A percentile compares a stretch with the other conserved stretches of the same genome.
phyloP scores from a whole-genome alignment of 441 rosid species.

The Erysimum pusillum region DNA sequence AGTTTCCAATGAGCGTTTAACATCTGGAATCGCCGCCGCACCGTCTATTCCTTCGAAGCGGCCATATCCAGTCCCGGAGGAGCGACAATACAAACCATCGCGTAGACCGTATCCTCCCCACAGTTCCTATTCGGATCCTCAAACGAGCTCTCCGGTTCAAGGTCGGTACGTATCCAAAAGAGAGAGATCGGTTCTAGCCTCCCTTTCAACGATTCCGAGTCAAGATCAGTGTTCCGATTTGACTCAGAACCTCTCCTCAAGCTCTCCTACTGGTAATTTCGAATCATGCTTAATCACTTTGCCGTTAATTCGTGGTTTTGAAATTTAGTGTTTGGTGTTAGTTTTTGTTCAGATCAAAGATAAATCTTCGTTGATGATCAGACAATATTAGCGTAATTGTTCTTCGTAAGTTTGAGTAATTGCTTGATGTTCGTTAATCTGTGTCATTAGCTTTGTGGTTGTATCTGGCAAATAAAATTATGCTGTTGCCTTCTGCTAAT shows the following conservation, averaged over 20 bases:
- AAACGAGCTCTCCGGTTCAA: slow-evolving; percentile 45
- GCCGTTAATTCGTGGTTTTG: background rate
- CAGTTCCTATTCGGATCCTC: slow-evolving; percentile 12
- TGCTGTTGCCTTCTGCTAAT: slow-evolving; percentile 10
- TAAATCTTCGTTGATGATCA: background rate
- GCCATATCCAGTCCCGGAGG: slow-evolving; percentile 34
- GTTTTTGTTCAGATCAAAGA: background rate
- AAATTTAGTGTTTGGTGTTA: slow-evolving; percentile 15
- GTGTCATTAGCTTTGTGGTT: slow-evolving; percentile 13
- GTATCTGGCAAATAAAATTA: background rate
- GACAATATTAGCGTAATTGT: background rate
- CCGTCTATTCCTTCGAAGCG: slow-evolving; percentile 38
- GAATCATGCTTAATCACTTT: background rate
- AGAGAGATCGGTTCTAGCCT: slow-evolving; percentile 58
- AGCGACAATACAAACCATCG: slow-evolving; percentile 10
- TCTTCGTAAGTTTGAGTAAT: background rate
- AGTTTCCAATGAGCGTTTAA: background rate
- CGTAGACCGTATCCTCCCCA: slow-evolving; percentile 27
- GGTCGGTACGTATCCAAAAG: slow-evolving; percentile 79
- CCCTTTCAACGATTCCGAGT: slow-evolving; percentile 36
- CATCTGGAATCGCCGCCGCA: background rate
- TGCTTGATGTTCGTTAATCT: background rate
- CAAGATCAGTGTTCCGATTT: slow-evolving; percentile 30
- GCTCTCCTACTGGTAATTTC: slow-evolving; percentile 52
- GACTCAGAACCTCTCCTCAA: slow-evolving; percentile 21